Evolutionary conservation across 116 monocot species (phyloP), one percentile per base, ranked within the genome.

Genomic region (Trichopus zeylanicus): DNA sequence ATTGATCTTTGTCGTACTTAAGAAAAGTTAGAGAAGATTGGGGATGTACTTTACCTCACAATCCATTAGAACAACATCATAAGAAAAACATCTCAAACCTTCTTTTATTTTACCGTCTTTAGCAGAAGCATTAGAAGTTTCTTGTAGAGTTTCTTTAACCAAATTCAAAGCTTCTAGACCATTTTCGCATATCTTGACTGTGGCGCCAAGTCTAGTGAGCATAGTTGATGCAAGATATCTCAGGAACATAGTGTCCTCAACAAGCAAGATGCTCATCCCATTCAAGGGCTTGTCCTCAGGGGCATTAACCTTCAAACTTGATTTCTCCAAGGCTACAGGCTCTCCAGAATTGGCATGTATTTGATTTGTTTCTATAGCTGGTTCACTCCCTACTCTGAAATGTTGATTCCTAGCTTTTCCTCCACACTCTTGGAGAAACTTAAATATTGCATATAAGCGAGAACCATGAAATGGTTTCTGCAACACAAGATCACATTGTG

Each of bases 391-490:
- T 15, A 2, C 16, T 19, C 26, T 35, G 27, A 31, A 53, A 26
- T 31, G 46, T 31, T 54, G 19, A 6, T 12, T 65, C 59, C 65
- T 76, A 46, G 29, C 38, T 35, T 16, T 51, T 57, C 57, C 55
- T 73, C 59, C 73, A 42, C 76, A 55, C 9, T 79, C 79, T 65
- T 72, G 66, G 2, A 87, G 18, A 39, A 81, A 28, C 22, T 13
- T 60, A 2, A 87, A 22, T 8, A 84, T 53, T 47, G 70, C 53
- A 26, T 59, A 53, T 3, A 92, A 21, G 10, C 84, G 83, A 46
- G 92, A 87, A 15, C 87, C 92, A 55, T 87, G 87, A 38, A 92
- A 31, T 8, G 92, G 84, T 46, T 77, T 84, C 39, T 67, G 30
- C 56, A 87, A 62, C 25, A 75, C 33, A 37, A 77, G 55, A 69